Evolutionary conservation across 371 early-diverging fungal genomes (phyloP), one percentile per base, ranked within the genome.

Genomic region (Lichtheimia corymbifera): DNA sequence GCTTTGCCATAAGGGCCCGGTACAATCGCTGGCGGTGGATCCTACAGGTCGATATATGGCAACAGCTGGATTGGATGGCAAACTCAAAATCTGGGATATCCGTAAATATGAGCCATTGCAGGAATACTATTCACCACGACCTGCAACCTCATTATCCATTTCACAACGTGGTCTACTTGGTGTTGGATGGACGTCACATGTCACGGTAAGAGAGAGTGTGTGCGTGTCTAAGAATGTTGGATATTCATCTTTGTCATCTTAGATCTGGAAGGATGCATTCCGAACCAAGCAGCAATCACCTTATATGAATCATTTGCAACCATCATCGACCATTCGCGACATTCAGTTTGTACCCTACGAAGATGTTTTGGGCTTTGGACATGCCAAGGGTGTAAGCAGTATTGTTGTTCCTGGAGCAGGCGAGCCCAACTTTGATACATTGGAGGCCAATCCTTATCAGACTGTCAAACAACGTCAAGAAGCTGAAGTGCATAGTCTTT

Each of bases 331-430:
- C 2, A 74, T 96, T 9, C 61, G 72, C 15, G 81, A 84, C 56
- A 51, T 97, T 6, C 58, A 70, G 35, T 99, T 98, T 76, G 93
- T 91, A 52, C 99, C 99, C 14, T 97, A 86, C 85, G 99, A 99
- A 73, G 99, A 99, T 87, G 92, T 97, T 12, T 87, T 99, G 14
- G 96, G 94, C 11, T 67, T 92, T 57, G 98, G 97, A n/a, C 95
- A 95, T 76, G 66, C 73, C 25, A 72, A 82, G 24, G 99, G 99
- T 14, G 73, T 99, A 17, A 80, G 87, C 17, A 91, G 87, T 63
- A 71, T 99, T 28, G 83, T 98, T 24, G 83, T 99, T 24, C 99
- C 99, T 15, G 79, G 86, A 15, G 74, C 96, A 41, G 98, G 99
- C 64, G 97, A 99, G 74, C 94, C 99, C 68, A 95, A 95, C 88